Evolutionary conservation across 192 early-diverging fungal species (phyloP), one percentile per base, ranked within the genome.

Genomic region (Entrophospora sp.): DNA sequence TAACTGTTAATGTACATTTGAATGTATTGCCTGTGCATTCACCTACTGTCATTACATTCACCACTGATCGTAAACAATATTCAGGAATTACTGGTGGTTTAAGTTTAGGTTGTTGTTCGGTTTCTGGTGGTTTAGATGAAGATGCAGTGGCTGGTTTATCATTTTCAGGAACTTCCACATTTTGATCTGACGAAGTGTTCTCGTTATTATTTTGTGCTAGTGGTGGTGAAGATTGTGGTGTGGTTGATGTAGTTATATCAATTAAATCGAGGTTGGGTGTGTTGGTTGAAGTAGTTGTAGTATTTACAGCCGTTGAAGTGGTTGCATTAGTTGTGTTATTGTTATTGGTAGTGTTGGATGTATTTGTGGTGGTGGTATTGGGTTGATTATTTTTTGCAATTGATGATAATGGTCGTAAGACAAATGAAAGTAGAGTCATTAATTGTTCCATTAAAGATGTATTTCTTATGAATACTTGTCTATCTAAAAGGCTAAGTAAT

Each of bases 11-110:
- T 3, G 92, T 94, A 68, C 87, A 91, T 77, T 95, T 93, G 86
- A 97, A 98, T 2, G 92, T 98, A 61, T 87, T 88, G 67, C 88
- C 85, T 20, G 96, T 90, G 68, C 91, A 93, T 71, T 92, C 94
- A 22, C 90, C 93, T 16, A 83, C 85, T 22, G 90, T 94, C 32
- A 98, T 74, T 0, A 96, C 92, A 59, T 95, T 89, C 31, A 98
- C 91, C 25, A 98, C 87, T 3, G 87, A 73, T 12, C 86, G 84
- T n/a, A 95, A 66, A 55, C 87, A 89, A 35, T 87, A 79, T 4
- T 89, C 87, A 12, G 94, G 96, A 44, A 96, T 89, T 1, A 75
- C 77, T 13, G 93, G 92, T 32, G 89, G 80, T 64, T 86, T 87
- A 14, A 87, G 75, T 14, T 80, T 75, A 45, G 74, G 66, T 53